Evolutionary conservation across 225 moss, liverwort and hornwort genomes (phyloP), one percentile per base, ranked within the genome.

Genomic region (Antitrichia curtipendula): DNA sequence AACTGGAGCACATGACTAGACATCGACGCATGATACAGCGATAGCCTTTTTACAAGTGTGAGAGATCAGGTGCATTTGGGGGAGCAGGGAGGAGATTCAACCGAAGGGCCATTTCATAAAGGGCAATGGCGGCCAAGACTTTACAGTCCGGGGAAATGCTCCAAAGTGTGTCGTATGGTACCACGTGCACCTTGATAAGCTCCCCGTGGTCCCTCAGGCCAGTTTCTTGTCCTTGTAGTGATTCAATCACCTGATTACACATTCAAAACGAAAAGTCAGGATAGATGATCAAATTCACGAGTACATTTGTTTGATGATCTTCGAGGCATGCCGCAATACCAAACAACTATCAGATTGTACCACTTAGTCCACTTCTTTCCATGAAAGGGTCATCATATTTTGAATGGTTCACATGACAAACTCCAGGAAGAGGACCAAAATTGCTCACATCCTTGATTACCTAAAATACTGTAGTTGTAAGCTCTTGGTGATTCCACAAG

Each of bases 151-250:
- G 84, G 54, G 97, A 96, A 71, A 80, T 87, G 70, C 94, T 93
- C 98, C 98, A 99, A 45, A 99, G 94, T 54, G 91, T 92, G 29
- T 91, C 58, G 43, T 99, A 99, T 47, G 95, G 97, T n/a, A 99
- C 94, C 34, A 91, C 83, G 22, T 88, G 91, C 86, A 91, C 91
- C 86, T 83, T 90, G 74, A 91, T 91, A 10, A 91, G 91, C 92
- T 99, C 98, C 50, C 98, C 98, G 34, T 92, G 93, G 58, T 96
- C 94, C 89, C 96, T 92, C 40, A 97, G 80, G 36, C 98, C 98
- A 70, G 97, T 95, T 86, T 96, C 93, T 61, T 90, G 94, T 49
- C 96, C 97, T 75, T 95, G 94, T 65, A 98, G 90, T 21, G 95
- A 92, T 62, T 89, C 90, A 34, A 97, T 93, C 60, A 96, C 93